phyloP scores from a whole-genome alignment of 1,139 yeast species.

The Protomyces macrosporus region DNA sequence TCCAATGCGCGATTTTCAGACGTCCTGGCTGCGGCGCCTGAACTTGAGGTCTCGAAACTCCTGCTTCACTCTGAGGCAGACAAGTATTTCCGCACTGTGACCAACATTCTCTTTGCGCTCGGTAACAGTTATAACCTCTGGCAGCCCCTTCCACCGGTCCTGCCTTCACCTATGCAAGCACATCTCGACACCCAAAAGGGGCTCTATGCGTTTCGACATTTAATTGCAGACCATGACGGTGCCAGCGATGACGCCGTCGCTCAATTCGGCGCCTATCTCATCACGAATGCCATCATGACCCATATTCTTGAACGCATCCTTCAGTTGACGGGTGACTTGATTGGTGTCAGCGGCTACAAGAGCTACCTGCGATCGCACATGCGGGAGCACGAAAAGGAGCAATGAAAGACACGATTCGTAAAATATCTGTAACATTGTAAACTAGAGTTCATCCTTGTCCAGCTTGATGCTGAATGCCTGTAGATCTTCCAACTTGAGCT shows the following conservation, averaged over 20 bases:
- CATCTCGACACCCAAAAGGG: slow-evolving; percentile 8
- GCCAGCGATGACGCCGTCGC: slow-evolving; percentile 4
- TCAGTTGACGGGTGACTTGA: neutral
- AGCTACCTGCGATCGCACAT: slow-evolving; percentile 1
- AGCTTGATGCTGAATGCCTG: neutral
- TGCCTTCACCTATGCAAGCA: slow-evolving; percentile 8
- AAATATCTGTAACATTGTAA: neutral
- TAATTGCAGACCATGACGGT: neutral
- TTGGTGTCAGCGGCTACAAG: slow-evolving; percentile 16
- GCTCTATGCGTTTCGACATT: neutral
- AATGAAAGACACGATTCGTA: neutral
- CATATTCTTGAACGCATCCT: slow-evolving; percentile 4
- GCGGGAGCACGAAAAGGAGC: slow-evolving; percentile 2
- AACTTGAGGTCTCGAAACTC: neutral
- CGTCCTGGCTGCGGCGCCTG: neutral
- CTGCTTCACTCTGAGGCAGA: neutral
- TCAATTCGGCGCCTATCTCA: slow-evolving; percentile 7
- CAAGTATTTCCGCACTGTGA: slow-evolving; percentile 1
- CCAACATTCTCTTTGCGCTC: slow-evolving; percentile 2
- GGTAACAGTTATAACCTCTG: slow-evolving; percentile 5
- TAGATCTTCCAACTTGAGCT: slow-evolving; percentile 10
- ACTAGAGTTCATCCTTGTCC: neutral
- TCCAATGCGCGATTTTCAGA: slow-evolving; percentile 13
- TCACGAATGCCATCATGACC: slow-evolving; percentile 20
- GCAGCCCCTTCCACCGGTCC: slow-evolving; percentile 15